Base-by-base conservation (phyloP, 805 yeast genomes). In the Candida ponderosae region DNA sequence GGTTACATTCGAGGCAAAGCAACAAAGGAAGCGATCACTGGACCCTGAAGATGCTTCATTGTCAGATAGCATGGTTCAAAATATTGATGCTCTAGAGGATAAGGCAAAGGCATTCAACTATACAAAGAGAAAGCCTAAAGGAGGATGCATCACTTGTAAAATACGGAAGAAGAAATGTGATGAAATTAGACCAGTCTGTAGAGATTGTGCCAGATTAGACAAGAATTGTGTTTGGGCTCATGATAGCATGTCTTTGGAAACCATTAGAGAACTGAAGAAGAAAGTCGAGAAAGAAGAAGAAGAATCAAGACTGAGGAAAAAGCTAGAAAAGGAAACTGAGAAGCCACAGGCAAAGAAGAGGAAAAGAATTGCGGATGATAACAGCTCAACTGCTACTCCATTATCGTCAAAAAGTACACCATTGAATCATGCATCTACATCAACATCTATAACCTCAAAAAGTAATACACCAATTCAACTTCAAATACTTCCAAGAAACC, bases 121-220 rank as follows among this genome's bases (percentile, higher is more conserved):
- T 39, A 45, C 57, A 2, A 47, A 59, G 31, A 63, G 56, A 45
- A 54, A 74, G 43, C 71, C 83, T 1, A 70, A 62, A 45, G 64
- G 63, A n/a, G 86, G 87, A 1, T 80, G 88, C 52, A 56, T 79
- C 29, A 79, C 84, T 0, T 80, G 88, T 56, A 80, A 79, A 48
- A 63, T 73, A 28, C 59, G 87, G 31, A 79, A 79, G 64, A 84
- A 82, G 55, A 66, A 87, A 34, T 84, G 95, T 45, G 81, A 85
- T 41, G 93, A 84, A 51, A 67, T 68, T 2, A 67, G 72, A 36
- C 95, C 95, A 2, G 53, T 62, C 14, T 84, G 95, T 51, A 54
- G 68, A 0, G 88, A 83, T 48, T 84, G 95, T 54, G 41, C 52
- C 15, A 60, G 94, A 33, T 62, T 83, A n/a, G 64, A 71, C 14